These are phyloP conservation scores for Monascus purpureus DNA, from an alignment of 495 filamentous ascomycete species.

Conservation along the genomic window DNA sequence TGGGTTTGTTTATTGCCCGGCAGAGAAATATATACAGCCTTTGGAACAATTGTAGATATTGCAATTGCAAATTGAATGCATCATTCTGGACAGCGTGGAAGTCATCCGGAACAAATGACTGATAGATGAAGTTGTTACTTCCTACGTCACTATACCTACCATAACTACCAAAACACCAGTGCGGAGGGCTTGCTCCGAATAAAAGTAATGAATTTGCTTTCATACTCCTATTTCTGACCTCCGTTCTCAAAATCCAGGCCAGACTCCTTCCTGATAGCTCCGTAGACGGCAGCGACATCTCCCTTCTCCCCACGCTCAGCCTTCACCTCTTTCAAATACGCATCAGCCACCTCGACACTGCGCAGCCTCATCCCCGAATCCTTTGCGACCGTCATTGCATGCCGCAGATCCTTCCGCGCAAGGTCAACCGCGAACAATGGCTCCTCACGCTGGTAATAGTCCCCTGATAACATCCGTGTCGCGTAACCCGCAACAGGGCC, in stretches of 20 bases:
- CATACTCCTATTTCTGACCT: constrained; percentile 5
- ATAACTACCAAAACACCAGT: no score
- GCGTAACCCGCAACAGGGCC: constrained; percentile 52
- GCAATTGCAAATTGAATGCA: no score
- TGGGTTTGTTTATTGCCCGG: no score
- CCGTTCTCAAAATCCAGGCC: constrained; percentile 61
- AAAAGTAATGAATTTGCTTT: no score
- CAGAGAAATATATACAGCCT: no score
- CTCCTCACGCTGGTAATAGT: constrained; percentile 56
- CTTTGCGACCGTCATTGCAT: constrained; percentile 55
- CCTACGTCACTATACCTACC: no score
- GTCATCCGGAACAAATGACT: no score
- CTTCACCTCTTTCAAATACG: constrained; percentile 55
- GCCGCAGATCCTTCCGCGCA: constrained; percentile 71
- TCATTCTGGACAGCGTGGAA: no score
- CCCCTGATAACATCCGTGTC: constrained; percentile 56
- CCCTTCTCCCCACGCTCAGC: constrained; percentile 59
- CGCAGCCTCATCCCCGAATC: constrained; percentile 46
- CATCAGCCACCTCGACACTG: constrained; percentile 52
- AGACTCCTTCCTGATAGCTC: constrained; percentile 51
- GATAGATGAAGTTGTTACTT: no score
- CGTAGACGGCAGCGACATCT: constrained; percentile 78
- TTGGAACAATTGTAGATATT: no score
- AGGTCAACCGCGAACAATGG: constrained; percentile 81
- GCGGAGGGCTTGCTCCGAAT: no score